A percentile compares a stretch with the other conserved stretches of the same genome.
phyloP scores from a whole-genome alignment of 305 asterid genomes.

The Fraxinus latifolia region DNA sequence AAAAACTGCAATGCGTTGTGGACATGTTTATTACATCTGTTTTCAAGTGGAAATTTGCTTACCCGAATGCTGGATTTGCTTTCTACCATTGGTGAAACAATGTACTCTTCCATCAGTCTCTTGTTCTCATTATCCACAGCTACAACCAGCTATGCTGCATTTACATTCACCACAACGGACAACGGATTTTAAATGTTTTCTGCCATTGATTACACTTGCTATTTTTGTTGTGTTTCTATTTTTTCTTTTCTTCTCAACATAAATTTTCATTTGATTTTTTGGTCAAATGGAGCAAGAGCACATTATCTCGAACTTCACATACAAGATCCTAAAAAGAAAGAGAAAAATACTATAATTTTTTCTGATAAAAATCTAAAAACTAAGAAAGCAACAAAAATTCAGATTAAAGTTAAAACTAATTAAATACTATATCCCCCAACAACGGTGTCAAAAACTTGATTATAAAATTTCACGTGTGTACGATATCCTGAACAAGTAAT shows the following conservation, averaged over 20 bases:
- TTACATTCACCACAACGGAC: not conserved
- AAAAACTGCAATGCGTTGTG: not conserved
- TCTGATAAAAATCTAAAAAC: too few species aligned
- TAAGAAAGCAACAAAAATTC: too few species aligned
- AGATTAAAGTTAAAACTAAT: too few species aligned
- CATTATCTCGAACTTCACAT: not conserved
- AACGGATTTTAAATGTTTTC: too few species aligned
- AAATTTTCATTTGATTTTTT: not conserved
- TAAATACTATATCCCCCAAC: too few species aligned
- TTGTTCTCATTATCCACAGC: not conserved
- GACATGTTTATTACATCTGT: not conserved
- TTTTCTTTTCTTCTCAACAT: too few species aligned
- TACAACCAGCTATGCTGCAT: not conserved
- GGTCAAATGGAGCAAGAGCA: not conserved
- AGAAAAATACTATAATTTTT: not conserved
- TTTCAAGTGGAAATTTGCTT: not conserved
- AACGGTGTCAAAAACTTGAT: too few species aligned
- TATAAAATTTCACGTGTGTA: too few species aligned
- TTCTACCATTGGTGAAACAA: not conserved
- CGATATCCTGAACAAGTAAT: too few species aligned
- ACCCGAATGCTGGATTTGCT: not conserved
- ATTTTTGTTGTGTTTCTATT: not conserved
- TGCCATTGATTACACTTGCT: not conserved
- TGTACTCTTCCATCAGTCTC: not conserved
- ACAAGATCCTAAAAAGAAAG: not conserved